Evolutionary conservation across 495 filamentous ascomycete genomes (phyloP).

Genomic region (Beverwykella pulmonaria): DNA sequence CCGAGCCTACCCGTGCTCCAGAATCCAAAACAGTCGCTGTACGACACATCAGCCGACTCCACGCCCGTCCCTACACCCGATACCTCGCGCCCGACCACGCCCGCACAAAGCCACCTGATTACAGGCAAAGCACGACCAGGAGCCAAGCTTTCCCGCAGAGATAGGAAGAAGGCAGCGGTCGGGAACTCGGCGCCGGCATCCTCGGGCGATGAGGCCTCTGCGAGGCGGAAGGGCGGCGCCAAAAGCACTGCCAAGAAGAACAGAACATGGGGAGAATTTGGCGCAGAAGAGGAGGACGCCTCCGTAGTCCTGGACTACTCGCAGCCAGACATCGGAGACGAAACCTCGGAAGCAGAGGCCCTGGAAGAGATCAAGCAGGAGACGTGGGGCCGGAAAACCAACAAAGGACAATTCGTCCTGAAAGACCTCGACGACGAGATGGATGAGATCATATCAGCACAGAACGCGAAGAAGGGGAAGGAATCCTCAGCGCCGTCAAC

Average conservation of each 20-base stretch:
- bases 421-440: constrained; percentile 93
- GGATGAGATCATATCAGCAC: constrained; percentile 78
- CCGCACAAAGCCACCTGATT: constrained; percentile 65
- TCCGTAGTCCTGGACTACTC: constrained; percentile 82
- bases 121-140: constrained; percentile 71
- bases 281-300: constrained; percentile 84
- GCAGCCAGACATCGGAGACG: constrained; percentile 57
- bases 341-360: constrained; percentile 53
- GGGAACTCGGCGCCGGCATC: constrained; percentile 68
- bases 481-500: constrained; percentile 45
- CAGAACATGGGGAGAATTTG: constrained; percentile 89
- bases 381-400: constrained; percentile 79
- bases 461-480: constrained; percentile 64
- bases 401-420: constrained; percentile 88
- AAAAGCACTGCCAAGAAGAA: constrained; percentile 65
- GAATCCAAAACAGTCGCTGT: constrained; percentile 42
- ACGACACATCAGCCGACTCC: constrained; percentile 57
- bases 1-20: constrained; percentile 61
- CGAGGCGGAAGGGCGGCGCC: constrained; percentile 50
- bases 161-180: constrained; percentile 78
- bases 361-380: constrained; percentile 75
- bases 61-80: constrained; percentile 73
- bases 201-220: constrained; percentile 75
- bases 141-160: constrained; percentile 75
- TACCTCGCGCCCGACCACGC: constrained; percentile 76